A percentile compares a stretch with the other conserved stretches of the same genome.
phyloP scores from a whole-genome alignment of 352 stramenopile species.

The Phytopythium vexans region DNA sequence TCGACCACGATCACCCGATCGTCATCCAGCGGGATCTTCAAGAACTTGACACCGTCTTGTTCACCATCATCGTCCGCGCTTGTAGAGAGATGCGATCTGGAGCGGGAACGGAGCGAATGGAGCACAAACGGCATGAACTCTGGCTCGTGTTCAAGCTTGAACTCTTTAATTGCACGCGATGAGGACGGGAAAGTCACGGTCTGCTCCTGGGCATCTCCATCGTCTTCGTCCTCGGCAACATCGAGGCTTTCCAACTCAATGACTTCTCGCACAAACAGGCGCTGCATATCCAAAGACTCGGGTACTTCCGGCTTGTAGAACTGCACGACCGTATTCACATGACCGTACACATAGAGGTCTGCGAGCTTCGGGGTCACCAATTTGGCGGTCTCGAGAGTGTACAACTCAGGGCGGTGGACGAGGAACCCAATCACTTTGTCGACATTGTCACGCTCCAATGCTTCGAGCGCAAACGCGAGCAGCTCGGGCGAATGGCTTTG shows the following conservation, averaged over 20 bases:
- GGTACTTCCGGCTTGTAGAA: constrained; percentile 58
- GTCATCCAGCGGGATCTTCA: constrained; percentile 43
- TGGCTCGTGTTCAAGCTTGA: constrained; percentile 59
- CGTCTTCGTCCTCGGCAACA: constrained; percentile 15
- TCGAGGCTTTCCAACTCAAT: constrained; percentile 51
- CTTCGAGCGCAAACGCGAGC: constrained; percentile 53
- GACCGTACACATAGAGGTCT: constrained; percentile 51
- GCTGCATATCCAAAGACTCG: constrained; percentile 41
- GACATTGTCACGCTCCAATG: constrained; percentile 58
- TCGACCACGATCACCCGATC: constrained; percentile 56
- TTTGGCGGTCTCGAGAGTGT: constrained; percentile 37
- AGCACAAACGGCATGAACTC: constrained; percentile 69
- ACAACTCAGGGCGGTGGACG: constrained; percentile 46
- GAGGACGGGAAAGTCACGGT: constrained; percentile 24
- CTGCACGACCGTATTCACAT: constrained; percentile 45
- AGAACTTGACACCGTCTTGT: constrained; percentile 26
- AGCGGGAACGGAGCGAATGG: constrained; percentile 12
- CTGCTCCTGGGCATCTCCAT: constrained; percentile 19
- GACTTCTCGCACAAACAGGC: constrained; percentile 64
- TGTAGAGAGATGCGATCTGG: neutral
- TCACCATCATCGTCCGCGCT: neutral
- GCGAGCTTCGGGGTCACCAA: constrained; percentile 56
- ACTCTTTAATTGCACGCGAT: constrained; percentile 49
- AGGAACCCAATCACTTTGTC: constrained; percentile 69
- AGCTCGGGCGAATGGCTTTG: constrained; percentile 35